Base-by-base conservation (phyloP, 345 rosid species). In the Pelargonium nanum region DNA sequence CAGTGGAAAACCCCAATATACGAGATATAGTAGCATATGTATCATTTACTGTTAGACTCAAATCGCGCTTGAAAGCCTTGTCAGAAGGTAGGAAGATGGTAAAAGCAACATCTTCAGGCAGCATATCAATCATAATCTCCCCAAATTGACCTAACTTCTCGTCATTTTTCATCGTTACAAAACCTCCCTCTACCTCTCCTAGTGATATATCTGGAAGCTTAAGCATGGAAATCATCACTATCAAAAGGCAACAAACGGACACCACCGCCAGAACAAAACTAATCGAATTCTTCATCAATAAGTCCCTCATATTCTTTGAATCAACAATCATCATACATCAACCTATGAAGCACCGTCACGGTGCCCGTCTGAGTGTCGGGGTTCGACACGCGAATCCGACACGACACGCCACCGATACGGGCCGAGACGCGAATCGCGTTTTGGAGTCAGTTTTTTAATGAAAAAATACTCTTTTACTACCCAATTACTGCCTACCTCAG, bases 101-200 rank as follows among this genome's bases (percentile, higher is more conserved):
- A 72, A 91, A 86, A 45, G 81, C 76, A 22, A 88, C 95, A 75
- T 83, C 93, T 51, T 73, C 73, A 0, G 96, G 96, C 58, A 91
- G 66, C 98, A 88, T 91, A 56, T 63, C 80, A 19, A 91, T 54
- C 96, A 91, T 80, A 91, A 83, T 86, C 44, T 78, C 83, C 19
- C 90, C 96, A 19, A 88, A 80, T 66, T 56, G 63, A 1, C 90
- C 88, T 0, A 91, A n/a, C 30, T 57, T 74, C 0, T 65, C 56
- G 28, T 68, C 28, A 17, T 56, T 40, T 17, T n/a, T n/a, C n/a
- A n/a, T n/a, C n/a, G n/a, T n/a, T n/a, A n/a, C n/a, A 44, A 60
- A 56, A 61, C 30, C 26, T 64, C 66, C 26, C 61, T 19, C 72
- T 45, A 56, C 64, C 58, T 21, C 24, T 59, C 65, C 26, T 8